A percentile compares a stretch with the other conserved stretches of the same genome.
phyloP scores from a whole-genome alignment of 2,329 filamentous ascomycete species.

The Phyllosticta capitalensis region DNA sequence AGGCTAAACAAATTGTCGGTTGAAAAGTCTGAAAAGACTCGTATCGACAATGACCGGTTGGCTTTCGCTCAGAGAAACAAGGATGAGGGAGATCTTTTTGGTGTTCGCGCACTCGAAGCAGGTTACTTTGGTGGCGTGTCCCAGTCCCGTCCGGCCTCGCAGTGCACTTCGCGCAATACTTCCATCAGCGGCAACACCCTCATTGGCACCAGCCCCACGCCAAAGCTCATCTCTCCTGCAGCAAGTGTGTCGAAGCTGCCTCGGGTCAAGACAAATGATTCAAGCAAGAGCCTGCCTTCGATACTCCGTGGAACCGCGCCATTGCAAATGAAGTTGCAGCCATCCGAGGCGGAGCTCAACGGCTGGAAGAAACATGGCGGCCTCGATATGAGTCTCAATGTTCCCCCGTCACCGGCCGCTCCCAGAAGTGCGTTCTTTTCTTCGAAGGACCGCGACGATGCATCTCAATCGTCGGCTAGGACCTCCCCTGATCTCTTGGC shows the following conservation, averaged over 20 bases:
- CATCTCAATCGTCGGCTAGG: neutral
- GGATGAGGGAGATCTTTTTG: constrained; percentile 32
- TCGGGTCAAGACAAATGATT: constrained; percentile 15
- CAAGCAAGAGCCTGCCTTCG: constrained; percentile 13
- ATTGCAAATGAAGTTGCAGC: constrained; percentile 20
- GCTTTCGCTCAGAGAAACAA: constrained; percentile 27
- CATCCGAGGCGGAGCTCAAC: constrained; percentile 28
- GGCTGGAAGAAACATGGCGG: constrained; percentile 26
- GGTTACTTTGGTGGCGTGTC: constrained; percentile 32
- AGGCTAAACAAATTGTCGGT: constrained; percentile 23
- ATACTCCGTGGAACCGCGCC: constrained; percentile 15
- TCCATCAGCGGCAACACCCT: constrained; percentile 27
- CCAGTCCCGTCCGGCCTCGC: constrained; percentile 29
- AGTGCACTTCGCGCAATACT: constrained; percentile 15
- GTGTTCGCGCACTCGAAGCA: constrained; percentile 32
- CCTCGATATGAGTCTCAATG: constrained; percentile 27
- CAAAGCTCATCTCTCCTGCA: constrained; percentile 22
- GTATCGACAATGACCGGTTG: constrained; percentile 24
- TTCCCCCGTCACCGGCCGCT: constrained; percentile 24
- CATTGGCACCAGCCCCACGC: constrained; percentile 23
- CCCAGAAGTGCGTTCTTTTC: constrained; percentile 9
- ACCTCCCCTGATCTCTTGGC: constrained; percentile 3
- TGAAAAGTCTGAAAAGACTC: constrained; percentile 18
- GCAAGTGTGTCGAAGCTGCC: constrained; percentile 27
- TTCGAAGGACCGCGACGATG: neutral